Evolutionary conservation across 108 stramenopile genomes (phyloP).

Genomic region (Ochromonas danica): DNA sequence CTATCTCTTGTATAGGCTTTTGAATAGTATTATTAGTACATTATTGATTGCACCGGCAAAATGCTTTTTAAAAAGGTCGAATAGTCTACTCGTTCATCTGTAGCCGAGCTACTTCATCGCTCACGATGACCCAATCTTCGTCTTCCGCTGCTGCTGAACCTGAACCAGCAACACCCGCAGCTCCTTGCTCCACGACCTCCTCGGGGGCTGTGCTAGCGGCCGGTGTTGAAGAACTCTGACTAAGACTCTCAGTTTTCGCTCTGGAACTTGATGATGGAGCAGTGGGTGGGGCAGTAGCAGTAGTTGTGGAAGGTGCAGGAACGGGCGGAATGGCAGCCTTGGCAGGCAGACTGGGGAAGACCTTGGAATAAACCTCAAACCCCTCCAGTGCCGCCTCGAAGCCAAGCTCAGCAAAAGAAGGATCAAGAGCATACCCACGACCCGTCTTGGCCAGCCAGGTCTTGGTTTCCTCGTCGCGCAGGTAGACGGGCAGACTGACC

Average conservation of each 20-base stretch:
- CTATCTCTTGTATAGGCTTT: no score
- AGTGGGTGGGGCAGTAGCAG: not conserved
- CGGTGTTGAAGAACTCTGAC: not conserved
- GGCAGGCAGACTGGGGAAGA: not conserved
- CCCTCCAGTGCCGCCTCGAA: conserved; percentile 32
- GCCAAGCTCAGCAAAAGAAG: not conserved
- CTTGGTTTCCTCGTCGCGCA: not conserved
- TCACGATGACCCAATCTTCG: not conserved
- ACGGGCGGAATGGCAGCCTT: not conserved
- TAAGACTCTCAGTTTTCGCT: not conserved
- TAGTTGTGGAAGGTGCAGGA: not conserved
- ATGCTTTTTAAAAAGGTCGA: no score
- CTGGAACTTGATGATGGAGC: not conserved
- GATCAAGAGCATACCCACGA: conserved; percentile 3
- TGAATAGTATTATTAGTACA: no score
- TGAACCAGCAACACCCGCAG: not conserved
- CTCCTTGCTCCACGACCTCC: not conserved
- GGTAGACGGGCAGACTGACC: conserved; percentile 28
- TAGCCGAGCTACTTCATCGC: no score
- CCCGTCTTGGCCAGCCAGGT: not conserved
- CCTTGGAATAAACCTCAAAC: conserved; percentile 5
- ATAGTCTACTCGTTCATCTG: no score
- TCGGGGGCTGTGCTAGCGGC: not conserved
- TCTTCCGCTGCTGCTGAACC: no score
- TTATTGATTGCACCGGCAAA: no score